Base-by-base conservation (phyloP, 2,329 filamentous ascomycete species). In the Botrytis deweyae region DNA sequence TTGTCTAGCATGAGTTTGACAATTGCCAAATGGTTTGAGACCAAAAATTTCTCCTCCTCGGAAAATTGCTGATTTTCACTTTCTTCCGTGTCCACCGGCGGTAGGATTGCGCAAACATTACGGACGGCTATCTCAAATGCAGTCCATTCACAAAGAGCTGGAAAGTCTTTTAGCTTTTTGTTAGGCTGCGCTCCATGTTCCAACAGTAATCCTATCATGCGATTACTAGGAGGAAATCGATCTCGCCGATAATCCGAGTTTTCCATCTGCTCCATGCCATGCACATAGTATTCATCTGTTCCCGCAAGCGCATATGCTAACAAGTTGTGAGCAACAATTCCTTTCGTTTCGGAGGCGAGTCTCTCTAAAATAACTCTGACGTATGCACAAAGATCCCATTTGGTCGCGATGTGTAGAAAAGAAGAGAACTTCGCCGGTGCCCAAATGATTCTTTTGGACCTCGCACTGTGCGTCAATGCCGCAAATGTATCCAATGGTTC, bases 361-460 rank as follows among this genome's bases (percentile, higher is more conserved):
- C 18, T 46, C 7, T 20, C 44, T 46, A 46, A 46, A 3, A 44
- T 1, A 46, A 46, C 44, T 46, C 44, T 46, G 33, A 71, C 42
- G 58, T 62, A 71, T 4, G 42, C 36, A 7, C 33, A 71, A 46
- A 71, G 69, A 63, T 64, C 58, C 40, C 55, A 71, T 8, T 49
- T 46, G 5, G 25, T 3, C 3, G 55, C 68, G 22, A 70, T 49
- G 16, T 44, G 68, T 3, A 70, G 2, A 7, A 70, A 49, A 9
- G 49, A 69, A 42, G 52, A 69, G 16, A 42, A 58, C 2, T 42
- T 6, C 2, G 4, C 12, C 3, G 36, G 66, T 22, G 16, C 6
- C 55, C 68, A 70, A 16, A 49, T 62, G 10, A 10, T 22, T 14
- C 52, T 70, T 29, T 36, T n/a, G 20, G 36, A 22, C 9, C 68